These are phyloP conservation scores for Tylopilus felleus DNA, from an alignment of 768 basidiomycete genomes.

Conservation along the genomic window DNA sequence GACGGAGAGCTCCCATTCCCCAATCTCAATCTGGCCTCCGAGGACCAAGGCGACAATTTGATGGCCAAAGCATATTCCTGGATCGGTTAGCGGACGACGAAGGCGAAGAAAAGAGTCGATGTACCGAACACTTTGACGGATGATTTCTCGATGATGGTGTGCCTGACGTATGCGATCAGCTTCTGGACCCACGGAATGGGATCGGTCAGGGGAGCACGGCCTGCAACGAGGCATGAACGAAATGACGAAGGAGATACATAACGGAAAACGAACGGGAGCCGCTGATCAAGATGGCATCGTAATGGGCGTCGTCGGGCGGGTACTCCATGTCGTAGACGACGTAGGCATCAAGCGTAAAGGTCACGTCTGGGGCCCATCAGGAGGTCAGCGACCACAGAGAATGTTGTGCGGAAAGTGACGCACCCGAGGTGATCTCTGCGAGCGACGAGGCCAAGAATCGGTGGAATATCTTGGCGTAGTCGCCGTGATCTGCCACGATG, in stretches of 20 bases:
- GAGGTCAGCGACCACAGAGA: background rate
- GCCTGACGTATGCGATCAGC: slow-evolving; percentile 56
- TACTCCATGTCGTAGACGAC: slow-evolving; percentile 62
- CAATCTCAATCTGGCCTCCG: slow-evolving; percentile 49
- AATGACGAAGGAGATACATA: background rate
- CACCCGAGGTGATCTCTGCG: slow-evolving; percentile 11
- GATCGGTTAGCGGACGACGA: background rate
- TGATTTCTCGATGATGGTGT: slow-evolving; percentile 48
- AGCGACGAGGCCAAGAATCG: slow-evolving; percentile 40
- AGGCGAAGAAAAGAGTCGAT: background rate
- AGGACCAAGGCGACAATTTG: slow-evolving; percentile 77
- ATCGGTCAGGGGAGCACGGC: background rate
- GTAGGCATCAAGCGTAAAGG: slow-evolving; percentile 61
- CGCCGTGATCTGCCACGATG: slow-evolving; percentile 46
- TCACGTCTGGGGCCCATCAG: slow-evolving; percentile 6
- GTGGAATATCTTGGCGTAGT: slow-evolving; percentile 53
- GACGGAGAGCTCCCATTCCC: background rate
- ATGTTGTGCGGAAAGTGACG: background rate
- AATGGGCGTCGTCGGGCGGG: slow-evolving; percentile 50
- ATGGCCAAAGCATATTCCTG: slow-evolving; percentile 91
- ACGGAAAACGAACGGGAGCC: slow-evolving; percentile 64
- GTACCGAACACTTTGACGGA: slow-evolving; percentile 70
- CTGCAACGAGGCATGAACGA: slow-evolving; percentile 33
- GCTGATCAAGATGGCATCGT: slow-evolving; percentile 72
- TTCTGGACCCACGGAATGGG: slow-evolving; percentile 64